phyloP scores from a whole-genome alignment of 2,329 filamentous ascomycete species.

The Colletotrichum orchidophilum region DNA sequence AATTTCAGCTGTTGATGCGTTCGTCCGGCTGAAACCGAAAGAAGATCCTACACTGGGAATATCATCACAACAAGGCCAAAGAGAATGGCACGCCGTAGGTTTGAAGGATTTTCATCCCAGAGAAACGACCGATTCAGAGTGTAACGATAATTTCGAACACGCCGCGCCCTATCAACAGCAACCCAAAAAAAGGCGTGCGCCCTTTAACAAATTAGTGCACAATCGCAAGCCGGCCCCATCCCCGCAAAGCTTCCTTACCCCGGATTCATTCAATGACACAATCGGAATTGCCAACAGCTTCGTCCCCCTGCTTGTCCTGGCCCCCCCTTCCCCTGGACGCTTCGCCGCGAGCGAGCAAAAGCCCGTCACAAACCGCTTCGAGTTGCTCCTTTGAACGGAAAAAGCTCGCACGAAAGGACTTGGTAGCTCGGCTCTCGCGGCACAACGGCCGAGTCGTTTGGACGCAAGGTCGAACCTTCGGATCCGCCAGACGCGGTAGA shows the following conservation, averaged over 20 bases:
- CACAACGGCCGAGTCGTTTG: constrained; percentile 9
- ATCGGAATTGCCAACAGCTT: constrained; percentile 29
- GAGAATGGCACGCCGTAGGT: constrained; percentile 11
- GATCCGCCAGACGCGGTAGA: constrained; percentile 10
- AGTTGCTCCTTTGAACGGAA: neutral
- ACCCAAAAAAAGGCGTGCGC: too few relatives aligned
- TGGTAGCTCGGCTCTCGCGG: constrained; percentile 7
- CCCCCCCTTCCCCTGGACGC: neutral
- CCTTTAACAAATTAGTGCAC: neutral
- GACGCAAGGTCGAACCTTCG: constrained; percentile 15
- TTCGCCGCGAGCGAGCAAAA: constrained; percentile 14
- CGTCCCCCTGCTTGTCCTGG: neutral
- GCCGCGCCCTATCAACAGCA: neutral
- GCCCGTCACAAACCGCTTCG: constrained; percentile 16
- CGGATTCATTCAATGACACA: constrained; percentile 31
- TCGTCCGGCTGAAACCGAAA: constrained; percentile 18
- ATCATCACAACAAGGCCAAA: neutral
- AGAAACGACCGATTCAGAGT: neutral
- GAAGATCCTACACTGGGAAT: neutral
- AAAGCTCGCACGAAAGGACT: neutral
- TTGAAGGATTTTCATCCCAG: neutral
- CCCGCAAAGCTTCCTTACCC: constrained; percentile 28
- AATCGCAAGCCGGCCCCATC: neutral
- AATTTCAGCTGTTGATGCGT: constrained; percentile 23
- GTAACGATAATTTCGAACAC: neutral